phyloP scores from a whole-genome alignment of 768 basidiomycete genomes.

The Collybiopsis confluens region DNA sequence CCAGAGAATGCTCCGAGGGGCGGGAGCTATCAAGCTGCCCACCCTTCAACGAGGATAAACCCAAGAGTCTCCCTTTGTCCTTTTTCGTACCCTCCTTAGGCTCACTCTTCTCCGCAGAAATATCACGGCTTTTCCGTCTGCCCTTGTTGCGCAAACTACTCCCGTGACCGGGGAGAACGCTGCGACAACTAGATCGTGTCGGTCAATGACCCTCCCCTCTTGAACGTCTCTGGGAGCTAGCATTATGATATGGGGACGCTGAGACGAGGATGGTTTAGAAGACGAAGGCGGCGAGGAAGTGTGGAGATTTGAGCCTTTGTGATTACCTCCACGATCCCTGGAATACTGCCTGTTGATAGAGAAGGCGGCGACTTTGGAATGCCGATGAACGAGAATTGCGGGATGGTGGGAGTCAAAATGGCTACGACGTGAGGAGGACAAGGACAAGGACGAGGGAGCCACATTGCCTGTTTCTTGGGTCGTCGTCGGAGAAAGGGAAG shows the following conservation, averaged over 20 bases:
- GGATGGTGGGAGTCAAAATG: constrained; percentile 1
- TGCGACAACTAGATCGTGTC: not conserved
- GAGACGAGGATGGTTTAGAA: not conserved
- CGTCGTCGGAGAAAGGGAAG: no score
- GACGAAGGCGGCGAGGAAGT: not conserved
- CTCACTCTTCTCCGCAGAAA: not conserved
- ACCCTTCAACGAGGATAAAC: not conserved
- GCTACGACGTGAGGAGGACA: not conserved
- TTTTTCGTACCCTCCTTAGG: not conserved
- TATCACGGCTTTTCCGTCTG: not conserved
- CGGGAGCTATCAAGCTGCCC: not conserved
- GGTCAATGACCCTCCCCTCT: constrained; percentile 6
- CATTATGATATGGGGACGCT: not conserved
- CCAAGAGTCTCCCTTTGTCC: not conserved
- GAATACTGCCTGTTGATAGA: constrained; percentile 3
- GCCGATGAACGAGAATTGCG: constrained; percentile 4
- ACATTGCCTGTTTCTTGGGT: no score
- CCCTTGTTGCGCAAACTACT: not conserved
- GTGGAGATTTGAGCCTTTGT: not conserved
- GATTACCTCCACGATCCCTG: not conserved
- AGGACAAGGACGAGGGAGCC: not conserved
- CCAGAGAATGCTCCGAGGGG: no score
- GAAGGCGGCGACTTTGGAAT: constrained; percentile 6
- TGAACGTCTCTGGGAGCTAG: constrained; percentile 5
- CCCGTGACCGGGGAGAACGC: not conserved